A percentile compares a stretch with the other conserved stretches of the same genome.
Conservation (phyloP, 2,329 filamentous ascomycete species). For the Fusarium incarnatum region DNA sequence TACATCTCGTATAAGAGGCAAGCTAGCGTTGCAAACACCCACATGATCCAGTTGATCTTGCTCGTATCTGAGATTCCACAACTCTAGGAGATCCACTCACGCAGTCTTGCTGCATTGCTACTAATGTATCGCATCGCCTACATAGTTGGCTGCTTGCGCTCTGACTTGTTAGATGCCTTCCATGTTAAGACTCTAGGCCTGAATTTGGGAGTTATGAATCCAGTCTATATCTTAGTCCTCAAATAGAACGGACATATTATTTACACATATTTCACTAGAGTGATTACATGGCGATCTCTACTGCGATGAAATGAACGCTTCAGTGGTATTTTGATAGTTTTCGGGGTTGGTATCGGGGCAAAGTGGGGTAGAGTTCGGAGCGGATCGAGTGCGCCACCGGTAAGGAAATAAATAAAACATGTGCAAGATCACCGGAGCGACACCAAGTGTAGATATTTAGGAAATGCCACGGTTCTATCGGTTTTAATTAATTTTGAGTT, state of each 20-base stretch:
- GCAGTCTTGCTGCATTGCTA: background rate
- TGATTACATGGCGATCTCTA: background rate
- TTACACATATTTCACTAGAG: background rate
- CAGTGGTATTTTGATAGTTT: background rate
- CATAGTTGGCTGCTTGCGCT: background rate
- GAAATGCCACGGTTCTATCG: background rate
- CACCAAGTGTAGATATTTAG: background rate
- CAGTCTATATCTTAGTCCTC: background rate
- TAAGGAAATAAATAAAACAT: background rate
- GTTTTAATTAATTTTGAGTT: background rate
- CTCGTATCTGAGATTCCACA: conserved; percentile 20
- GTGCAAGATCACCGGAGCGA: background rate
- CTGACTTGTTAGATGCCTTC: background rate
- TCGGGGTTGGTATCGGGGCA: background rate
- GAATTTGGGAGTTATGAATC: background rate
- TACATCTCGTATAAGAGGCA: conserved; percentile 10
- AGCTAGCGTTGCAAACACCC: conserved; percentile 6
- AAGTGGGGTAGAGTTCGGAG: background rate
- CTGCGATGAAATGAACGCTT: background rate
- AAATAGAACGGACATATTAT: background rate
- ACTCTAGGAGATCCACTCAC: conserved; percentile 5
- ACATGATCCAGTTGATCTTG: conserved; percentile 16
- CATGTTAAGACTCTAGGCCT: background rate
- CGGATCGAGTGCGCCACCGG: background rate
- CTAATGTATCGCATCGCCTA: background rate